phyloP scores from a whole-genome alignment of 2,329 filamentous ascomycete species.

The Neophaeococcomyces mojaviensis region DNA sequence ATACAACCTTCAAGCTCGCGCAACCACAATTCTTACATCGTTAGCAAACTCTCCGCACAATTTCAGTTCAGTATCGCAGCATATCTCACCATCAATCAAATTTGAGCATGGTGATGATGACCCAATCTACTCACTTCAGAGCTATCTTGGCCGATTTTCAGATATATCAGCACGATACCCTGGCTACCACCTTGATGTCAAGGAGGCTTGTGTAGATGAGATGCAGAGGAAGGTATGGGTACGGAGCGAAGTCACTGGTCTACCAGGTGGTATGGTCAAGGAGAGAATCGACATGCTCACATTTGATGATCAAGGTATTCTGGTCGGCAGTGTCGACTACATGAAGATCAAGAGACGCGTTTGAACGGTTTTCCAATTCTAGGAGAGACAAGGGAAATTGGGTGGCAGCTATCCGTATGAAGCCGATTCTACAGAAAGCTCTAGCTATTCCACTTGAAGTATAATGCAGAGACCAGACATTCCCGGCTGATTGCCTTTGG shows the following conservation, averaged over 20 bases:
- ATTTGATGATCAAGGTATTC: constrained; percentile 8
- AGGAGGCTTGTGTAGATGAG: constrained; percentile 13
- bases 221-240: constrained; percentile 12
- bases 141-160: constrained; percentile 4
- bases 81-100: constrained; percentile 5
- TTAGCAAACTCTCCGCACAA: constrained; percentile 3
- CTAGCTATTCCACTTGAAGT: too few species aligned
- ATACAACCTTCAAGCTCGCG: neutral
- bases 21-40: constrained; percentile 6
- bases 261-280: constrained; percentile 9
- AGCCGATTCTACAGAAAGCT: too few species aligned
- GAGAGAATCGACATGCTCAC: constrained; percentile 12
- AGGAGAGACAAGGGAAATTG: too few species aligned
- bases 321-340: constrained; percentile 10
- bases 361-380: neutral
- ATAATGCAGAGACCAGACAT: too few species aligned
- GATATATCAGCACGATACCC: neutral
- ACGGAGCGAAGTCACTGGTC: constrained; percentile 10
- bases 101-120: constrained; percentile 4
- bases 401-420: too few species aligned
- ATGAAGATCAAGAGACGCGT: constrained; percentile 6
- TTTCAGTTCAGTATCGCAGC: neutral
- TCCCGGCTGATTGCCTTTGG: too few species aligned
- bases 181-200: constrained; percentile 9
- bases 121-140: constrained; percentile 4